Base-by-base conservation (phyloP, 768 basidiomycete genomes). In the Boletus rufocinnamomeus region DNA sequence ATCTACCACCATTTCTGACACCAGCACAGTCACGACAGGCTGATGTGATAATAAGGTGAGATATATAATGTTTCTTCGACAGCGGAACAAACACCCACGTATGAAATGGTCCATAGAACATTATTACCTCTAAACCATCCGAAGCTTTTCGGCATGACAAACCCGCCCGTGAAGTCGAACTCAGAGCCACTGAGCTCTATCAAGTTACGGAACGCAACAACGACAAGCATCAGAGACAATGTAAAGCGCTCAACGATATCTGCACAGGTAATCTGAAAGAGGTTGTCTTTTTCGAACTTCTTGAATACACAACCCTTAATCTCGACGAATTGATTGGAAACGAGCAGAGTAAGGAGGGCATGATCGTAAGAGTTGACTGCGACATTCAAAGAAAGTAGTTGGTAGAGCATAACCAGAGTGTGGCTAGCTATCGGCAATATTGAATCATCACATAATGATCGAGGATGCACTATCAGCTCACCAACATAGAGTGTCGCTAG, bases 221-320 rank as follows among this genome's bases (percentile, higher is more conserved):
- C 86, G 44, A 82, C 79, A 3, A 99, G 83, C 95, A 98, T 98
- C 19, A 98, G 75, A 5, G 85, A 81, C 5, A 99, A 82, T 1
- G 92, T 93, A 66, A 98, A 99, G 1, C 97, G 88, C 71, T 99
- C 97, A 23, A 98, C 97, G 61, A 99, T 98, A 71, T 99, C 97
- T 62, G 97, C 97, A 65, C 97, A 99, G 48, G 95, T 95, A 58
- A 99, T 95, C 73, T 99, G 97, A 72, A 99, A 98, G 10, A 99
- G 82, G 69, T 91, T 98, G 68, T 99, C 97, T 71, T 98, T 99
- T 71, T 98, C 97, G 66, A 99, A 98, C 71, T 90, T 98, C 76
- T 98, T 99, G 85, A 99, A 99, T 2, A 99, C 97, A 70, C 92
- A 94, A 35, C 96, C 95, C 75, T 99, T 99, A 74, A 98, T 98